A percentile compares a stretch with the other conserved stretches of the same genome.
Conservation (phyloP, 768 basidiomycete species). For the Cyclocybe cylindracea region DNA sequence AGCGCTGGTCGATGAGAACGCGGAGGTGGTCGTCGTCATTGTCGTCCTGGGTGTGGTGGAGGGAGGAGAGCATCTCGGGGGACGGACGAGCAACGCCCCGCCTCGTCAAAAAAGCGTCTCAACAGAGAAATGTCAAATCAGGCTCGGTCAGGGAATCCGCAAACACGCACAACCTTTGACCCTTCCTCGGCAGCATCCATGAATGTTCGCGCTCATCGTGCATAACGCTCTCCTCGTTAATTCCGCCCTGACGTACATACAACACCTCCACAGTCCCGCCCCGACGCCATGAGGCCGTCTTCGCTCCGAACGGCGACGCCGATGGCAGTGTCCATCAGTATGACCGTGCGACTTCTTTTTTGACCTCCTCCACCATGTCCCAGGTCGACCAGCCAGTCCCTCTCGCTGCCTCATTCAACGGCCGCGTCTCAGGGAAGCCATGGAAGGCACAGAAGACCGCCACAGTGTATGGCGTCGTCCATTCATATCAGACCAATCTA, state of each 20-base stretch:
- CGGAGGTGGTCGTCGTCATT: constrained; percentile 47
- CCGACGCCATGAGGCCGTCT: not conserved
- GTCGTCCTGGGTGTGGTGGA: constrained; percentile 34
- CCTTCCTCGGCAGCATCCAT: constrained; percentile 1
- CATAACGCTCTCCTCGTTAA: not conserved
- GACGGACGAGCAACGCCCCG: constrained; percentile 5
- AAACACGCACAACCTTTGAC: constrained; percentile 23
- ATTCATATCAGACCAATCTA: not conserved
- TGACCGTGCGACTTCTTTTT: constrained; percentile 14
- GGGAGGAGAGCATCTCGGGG: constrained; percentile 41
- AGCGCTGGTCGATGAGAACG: constrained; percentile 54
- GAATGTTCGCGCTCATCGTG: constrained; percentile 6
- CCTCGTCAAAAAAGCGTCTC: constrained; percentile 9
- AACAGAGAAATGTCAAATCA: constrained; percentile 13
- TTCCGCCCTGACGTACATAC: not conserved
- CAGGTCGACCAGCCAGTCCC: constrained; percentile 18
- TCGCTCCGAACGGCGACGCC: not conserved
- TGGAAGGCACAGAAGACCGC: constrained; percentile 60
- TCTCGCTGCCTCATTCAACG: constrained; percentile 60
- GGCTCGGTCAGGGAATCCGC: constrained; percentile 8
- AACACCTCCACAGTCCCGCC: not conserved
- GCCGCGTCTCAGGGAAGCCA: constrained; percentile 68
- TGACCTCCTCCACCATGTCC: constrained; percentile 22
- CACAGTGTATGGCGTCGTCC: constrained; percentile 42
- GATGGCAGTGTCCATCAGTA: constrained; percentile 9